Evolutionary conservation across 345 rosid genomes (phyloP).

Genomic region (Salix caprea): DNA sequence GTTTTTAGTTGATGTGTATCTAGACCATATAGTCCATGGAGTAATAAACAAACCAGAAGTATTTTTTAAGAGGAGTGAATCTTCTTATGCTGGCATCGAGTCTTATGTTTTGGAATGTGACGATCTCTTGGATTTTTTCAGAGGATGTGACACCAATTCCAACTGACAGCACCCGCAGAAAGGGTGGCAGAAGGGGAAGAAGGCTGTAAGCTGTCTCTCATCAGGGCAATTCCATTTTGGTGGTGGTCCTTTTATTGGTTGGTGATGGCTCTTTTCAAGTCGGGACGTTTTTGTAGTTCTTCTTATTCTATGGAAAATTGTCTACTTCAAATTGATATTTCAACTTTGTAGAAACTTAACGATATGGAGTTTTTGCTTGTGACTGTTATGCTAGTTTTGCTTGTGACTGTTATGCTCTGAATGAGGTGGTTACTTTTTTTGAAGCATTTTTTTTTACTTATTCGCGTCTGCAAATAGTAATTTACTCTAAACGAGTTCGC

Average conservation of each 20-base stretch:
- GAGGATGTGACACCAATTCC: constrained; percentile 98
- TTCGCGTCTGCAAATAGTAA: not conserved
- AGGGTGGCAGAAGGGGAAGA: constrained; percentile 91
- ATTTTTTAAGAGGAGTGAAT: not conserved
- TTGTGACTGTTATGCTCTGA: not conserved
- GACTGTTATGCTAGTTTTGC: not conserved
- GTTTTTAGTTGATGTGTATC: not conserved
- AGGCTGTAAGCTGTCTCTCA: constrained; percentile 43
- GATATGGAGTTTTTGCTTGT: not conserved
- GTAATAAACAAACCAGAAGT: not conserved
- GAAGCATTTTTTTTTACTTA: not conserved
- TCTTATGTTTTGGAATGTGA: not conserved
- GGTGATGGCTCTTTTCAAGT: not conserved
- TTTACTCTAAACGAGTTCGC: not conserved
- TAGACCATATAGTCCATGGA: not conserved
- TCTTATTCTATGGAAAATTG: not conserved
- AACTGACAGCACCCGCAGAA: constrained; percentile 85
- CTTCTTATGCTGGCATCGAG: not conserved
- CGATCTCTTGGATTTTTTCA: constrained; percentile 17
- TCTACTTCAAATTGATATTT: not conserved
- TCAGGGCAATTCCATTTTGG: not conserved
- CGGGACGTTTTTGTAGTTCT: constrained; percentile 3
- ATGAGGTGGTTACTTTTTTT: not conserved
- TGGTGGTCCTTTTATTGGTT: not conserved
- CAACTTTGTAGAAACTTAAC: constrained; percentile 3